phyloP scores from a whole-genome alignment of 2,329 filamentous ascomycete genomes.

The Ophidiomyces ophidiicola region DNA sequence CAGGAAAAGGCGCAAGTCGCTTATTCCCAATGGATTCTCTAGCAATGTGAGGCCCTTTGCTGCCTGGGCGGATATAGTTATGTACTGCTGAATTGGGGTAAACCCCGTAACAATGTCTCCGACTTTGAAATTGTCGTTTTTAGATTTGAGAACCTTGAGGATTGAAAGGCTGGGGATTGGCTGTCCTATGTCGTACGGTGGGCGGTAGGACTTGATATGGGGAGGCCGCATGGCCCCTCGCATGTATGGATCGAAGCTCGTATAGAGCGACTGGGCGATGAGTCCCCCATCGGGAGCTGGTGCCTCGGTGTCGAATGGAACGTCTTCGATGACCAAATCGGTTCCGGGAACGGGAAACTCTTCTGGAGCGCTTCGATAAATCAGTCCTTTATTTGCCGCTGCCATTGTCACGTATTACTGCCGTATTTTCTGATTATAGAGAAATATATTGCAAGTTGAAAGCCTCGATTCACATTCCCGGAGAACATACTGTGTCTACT shows the following conservation, averaged over 20 bases:
- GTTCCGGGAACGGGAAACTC: conserved; percentile 58
- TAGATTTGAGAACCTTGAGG: conserved; percentile 58
- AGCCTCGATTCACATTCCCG: no score
- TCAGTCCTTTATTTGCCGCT: conserved; percentile 56
- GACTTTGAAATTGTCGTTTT: conserved; percentile 48
- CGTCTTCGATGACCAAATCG: conserved; percentile 55
- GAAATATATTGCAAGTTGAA: no score
- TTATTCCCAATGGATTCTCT: conserved; percentile 49
- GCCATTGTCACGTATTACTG: conserved; percentile 12
- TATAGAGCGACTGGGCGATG: conserved; percentile 56
- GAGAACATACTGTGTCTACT: no score
- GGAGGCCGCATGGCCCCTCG: conserved; percentile 64
- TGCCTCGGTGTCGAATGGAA: conserved; percentile 49
- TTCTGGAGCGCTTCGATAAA: conserved; percentile 58
- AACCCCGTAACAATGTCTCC: conserved; percentile 54
- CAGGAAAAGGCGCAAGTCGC: conserved; percentile 48
- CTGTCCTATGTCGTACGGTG: conserved; percentile 48
- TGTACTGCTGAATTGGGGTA: conserved; percentile 58
- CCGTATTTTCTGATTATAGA: no score
- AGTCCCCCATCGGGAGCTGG: conserved; percentile 53
- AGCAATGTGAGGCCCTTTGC: conserved; percentile 41
- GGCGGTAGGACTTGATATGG: conserved; percentile 52
- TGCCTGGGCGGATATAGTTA: conserved; percentile 40
- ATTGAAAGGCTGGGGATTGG: conserved; percentile 55
- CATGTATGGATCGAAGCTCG: conserved; percentile 75